Conservation (phyloP, 257 asterid genomes). For the Primulina huaijiensis region DNA sequence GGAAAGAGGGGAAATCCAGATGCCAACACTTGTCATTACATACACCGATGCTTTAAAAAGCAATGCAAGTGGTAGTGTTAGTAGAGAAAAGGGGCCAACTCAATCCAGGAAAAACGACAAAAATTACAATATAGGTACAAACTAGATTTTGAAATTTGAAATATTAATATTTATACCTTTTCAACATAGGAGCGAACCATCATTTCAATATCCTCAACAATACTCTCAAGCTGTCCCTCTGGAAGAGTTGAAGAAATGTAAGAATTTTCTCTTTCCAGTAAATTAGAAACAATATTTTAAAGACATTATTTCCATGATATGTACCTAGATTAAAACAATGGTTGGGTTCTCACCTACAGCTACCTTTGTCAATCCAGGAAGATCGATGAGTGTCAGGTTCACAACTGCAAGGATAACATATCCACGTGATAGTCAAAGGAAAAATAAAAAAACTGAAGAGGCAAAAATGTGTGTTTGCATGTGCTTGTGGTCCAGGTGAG, state of each 20-base stretch:
- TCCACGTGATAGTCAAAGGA: slow-evolving; percentile 13
- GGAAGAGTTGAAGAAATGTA: slow-evolving; percentile 31
- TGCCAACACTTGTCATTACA: slow-evolving; percentile 12
- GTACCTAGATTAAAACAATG: slow-evolving; percentile 23
- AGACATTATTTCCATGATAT: slow-evolving; percentile 1
- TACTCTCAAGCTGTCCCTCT: slow-evolving; percentile 92
- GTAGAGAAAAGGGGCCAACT: background rate
- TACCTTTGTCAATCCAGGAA: slow-evolving; percentile 96
- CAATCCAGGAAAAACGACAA: slow-evolving; percentile 8
- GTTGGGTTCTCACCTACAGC: slow-evolving; percentile 79
- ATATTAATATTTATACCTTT: slow-evolving; percentile 48
- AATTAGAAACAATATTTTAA: slow-evolving; percentile 14
- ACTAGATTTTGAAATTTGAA: slow-evolving; percentile 9
- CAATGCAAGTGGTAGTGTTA: background rate
- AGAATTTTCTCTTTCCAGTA: slow-evolving; percentile 19
- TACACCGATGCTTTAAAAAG: slow-evolving; percentile 15
- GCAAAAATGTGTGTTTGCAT: slow-evolving; percentile 4
- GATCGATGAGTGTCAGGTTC: slow-evolving; percentile 87
- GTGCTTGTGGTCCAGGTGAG: background rate
- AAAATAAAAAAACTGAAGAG: background rate
- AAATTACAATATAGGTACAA: background rate
- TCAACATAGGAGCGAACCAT: slow-evolving; percentile 98
- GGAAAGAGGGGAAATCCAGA: slow-evolving; percentile 4
- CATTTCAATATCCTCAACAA: slow-evolving; percentile 90
- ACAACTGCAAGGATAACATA: slow-evolving; percentile 63